Conservation (phyloP, 371 early-diverging fungal genomes). For the Zopfochytrium polystomum region DNA sequence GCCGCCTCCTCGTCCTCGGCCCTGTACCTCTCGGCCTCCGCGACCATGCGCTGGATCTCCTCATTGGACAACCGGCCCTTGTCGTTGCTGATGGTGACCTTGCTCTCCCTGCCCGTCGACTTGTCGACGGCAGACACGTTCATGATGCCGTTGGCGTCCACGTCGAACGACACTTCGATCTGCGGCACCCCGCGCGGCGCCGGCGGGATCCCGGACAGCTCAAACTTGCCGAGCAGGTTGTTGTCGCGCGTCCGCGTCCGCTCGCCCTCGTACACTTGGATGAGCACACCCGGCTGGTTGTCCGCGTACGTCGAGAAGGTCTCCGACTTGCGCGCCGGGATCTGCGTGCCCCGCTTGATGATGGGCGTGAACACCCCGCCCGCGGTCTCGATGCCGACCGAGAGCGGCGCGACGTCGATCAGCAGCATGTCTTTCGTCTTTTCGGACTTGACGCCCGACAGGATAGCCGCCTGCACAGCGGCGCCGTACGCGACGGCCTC, state of each 20-base stretch:
- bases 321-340: conserved; percentile 95
- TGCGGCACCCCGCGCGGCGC: conserved; percentile 96
- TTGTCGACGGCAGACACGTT: neutral
- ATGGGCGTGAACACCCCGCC: conserved; percentile 95
- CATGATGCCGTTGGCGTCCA: conserved; percentile 62
- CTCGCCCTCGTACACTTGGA: conserved; percentile 97
- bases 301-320: conserved; percentile 96
- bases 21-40: conserved; percentile 95
- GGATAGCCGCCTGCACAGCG: conserved; percentile 93
- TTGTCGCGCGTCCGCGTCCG: conserved; percentile 93
- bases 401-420: conserved; percentile 69
- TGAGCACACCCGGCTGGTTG: conserved; percentile 96
- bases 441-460: conserved; percentile 88
- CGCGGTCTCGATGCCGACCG: conserved; percentile 82
- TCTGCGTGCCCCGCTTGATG: conserved; percentile 93
- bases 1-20: conserved; percentile 90
- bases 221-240: conserved; percentile 93
- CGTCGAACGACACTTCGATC: conserved; percentile 96
- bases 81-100: conserved; percentile 96
- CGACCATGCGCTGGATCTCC: conserved; percentile 95
- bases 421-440: too few relatives aligned
- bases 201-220: conserved; percentile 89
- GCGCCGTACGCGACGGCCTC: conserved; percentile 98
- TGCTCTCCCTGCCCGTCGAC: conserved; percentile 59
- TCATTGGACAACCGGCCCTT: conserved; percentile 95